Base-by-base conservation (phyloP, 2,329 filamentous ascomycete species). In the Penicillium psychrosexuale region DNA sequence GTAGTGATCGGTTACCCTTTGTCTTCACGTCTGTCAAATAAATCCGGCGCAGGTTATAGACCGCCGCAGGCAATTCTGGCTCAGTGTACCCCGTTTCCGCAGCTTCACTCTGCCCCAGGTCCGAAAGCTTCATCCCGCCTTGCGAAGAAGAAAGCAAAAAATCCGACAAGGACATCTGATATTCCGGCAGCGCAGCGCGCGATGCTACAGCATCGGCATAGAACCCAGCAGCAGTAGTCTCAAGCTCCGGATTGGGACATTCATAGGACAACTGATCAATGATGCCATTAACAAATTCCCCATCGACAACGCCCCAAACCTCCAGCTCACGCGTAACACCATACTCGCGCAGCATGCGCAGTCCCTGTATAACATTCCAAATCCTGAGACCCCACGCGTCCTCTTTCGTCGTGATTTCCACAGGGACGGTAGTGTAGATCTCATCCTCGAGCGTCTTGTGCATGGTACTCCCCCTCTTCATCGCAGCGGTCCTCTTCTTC, bases 1-100 rank as follows among this genome's bases (percentile, higher is more conserved):
- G 90, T 2, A 90, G 68, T 3, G 80, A 81, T n/a, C 75, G 77
- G 4, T 82, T 84, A 5, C 60, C 70, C 45, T 92, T 83, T 0
- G 93, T 97, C 73, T 99, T 99, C 60, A 96, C 84, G 64, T 99
- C 94, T 0, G 86, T 86, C 46, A 99, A 77, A 70, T 95, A 97
- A n/a, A 88, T 72, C 51, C 76, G 70, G 3, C 67, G 65, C 3
- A 72, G 47, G 17, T 61, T 59, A 47, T 64, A 63, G 6, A 64
- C 56, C n/a, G 63, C 65, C 30, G 58, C 48, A 22, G 62, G 56
- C 1, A 53, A 45, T 47, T 65, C 56, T 15, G 12, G n/a, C 22
- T 51, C 40, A 22, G 34, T 2, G 8, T 37, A 15, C 13, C 55
- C 34, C 38, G 56, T 48, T 33, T 51, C 48, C n/a, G 55, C 48